Conservation (phyloP, 345 rosid genomes). For the Hevea brasiliensis region DNA sequence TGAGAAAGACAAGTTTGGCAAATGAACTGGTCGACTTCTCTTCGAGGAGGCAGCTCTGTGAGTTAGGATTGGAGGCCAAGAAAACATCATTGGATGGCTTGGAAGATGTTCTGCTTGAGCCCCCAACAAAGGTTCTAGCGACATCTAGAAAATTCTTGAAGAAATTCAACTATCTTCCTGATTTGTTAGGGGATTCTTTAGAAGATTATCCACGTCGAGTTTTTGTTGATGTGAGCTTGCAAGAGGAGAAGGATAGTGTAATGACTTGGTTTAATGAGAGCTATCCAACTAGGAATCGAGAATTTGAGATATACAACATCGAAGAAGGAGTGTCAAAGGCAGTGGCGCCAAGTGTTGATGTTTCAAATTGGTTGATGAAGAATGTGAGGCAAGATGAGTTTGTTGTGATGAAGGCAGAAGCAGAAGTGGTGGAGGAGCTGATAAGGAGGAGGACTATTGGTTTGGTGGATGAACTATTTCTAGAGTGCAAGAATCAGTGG, state of each 20-base stretch:
- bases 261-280: constrained; percentile 37
- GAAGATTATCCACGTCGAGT: constrained; percentile 32
- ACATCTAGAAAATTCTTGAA: constrained; percentile 19
- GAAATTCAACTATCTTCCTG: constrained; percentile 39
- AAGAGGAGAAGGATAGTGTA: constrained; percentile 18
- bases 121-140: constrained; percentile 29
- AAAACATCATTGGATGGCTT: constrained; percentile 36
- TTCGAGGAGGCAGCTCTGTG: constrained; percentile 26
- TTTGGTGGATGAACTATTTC: constrained; percentile 4
- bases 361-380: constrained; percentile 38
- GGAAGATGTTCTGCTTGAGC: constrained; percentile 44
- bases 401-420: constrained; percentile 21
- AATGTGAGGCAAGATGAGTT: constrained; percentile 42
- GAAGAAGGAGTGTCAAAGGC: constrained; percentile 16
- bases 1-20: constrained; percentile 29
- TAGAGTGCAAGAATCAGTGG: not conserved
- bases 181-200: constrained; percentile 39
- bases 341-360: not conserved
- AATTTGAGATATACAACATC: constrained; percentile 31
- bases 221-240: constrained; percentile 28
- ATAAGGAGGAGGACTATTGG: not conserved
- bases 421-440: constrained; percentile 44
- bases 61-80: constrained; percentile 30
- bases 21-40: not conserved
- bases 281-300: constrained; percentile 37